Evolutionary conservation across 2,329 filamentous ascomycete species (phyloP).

Genomic region (Cladophialophora chaetospira): DNA sequence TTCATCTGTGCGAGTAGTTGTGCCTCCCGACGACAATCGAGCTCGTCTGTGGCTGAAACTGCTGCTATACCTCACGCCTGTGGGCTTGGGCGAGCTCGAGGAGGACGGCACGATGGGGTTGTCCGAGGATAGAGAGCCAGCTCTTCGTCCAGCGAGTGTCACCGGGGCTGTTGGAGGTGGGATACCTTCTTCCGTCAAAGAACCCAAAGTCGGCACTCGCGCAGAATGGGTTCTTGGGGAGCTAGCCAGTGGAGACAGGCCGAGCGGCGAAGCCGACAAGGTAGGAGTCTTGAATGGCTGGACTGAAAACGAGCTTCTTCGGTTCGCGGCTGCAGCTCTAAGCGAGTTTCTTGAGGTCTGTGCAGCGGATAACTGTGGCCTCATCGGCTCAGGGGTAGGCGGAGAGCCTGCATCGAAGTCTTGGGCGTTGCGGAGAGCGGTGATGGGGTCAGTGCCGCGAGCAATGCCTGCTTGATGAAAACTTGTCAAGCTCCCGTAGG

Average conservation of each 20-base stretch:
- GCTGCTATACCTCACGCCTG: conserved; percentile 82
- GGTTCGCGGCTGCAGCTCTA: conserved; percentile 53
- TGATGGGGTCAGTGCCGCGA: conserved; percentile 81
- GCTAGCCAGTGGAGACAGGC: conserved; percentile 51
- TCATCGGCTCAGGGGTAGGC: conserved; percentile 53
- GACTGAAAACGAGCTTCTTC: conserved; percentile 83
- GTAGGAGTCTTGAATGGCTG: conserved; percentile 96
- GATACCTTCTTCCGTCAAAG: conserved; percentile 45
- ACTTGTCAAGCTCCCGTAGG: conserved; percentile 86
- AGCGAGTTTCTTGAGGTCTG: conserved; percentile 54
- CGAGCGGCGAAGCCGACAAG: conserved; percentile 81
- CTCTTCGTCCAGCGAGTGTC: conserved; percentile 40
- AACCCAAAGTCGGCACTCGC: conserved; percentile 41
- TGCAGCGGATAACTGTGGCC: conserved; percentile 48
- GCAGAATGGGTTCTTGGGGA: conserved; percentile 55
- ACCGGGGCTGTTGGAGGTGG: conserved; percentile 42
- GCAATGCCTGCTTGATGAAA: conserved; percentile 77
- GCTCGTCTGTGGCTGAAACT: conserved; percentile 86
- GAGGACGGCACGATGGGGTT: conserved; percentile 65
- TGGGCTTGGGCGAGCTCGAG: conserved; percentile 76
- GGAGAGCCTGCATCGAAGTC: conserved; percentile 51
- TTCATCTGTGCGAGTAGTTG: conserved; percentile 56
- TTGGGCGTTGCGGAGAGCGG: conserved; percentile 72
- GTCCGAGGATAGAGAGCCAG: conserved; percentile 60
- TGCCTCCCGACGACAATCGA: conserved; percentile 73